A percentile compares a stretch with the other conserved stretches of the same genome.
These are phyloP conservation scores for Hypoxylon crocopeplum DNA, from an alignment of 495 filamentous ascomycete genomes.

Conservation along the genomic window DNA sequence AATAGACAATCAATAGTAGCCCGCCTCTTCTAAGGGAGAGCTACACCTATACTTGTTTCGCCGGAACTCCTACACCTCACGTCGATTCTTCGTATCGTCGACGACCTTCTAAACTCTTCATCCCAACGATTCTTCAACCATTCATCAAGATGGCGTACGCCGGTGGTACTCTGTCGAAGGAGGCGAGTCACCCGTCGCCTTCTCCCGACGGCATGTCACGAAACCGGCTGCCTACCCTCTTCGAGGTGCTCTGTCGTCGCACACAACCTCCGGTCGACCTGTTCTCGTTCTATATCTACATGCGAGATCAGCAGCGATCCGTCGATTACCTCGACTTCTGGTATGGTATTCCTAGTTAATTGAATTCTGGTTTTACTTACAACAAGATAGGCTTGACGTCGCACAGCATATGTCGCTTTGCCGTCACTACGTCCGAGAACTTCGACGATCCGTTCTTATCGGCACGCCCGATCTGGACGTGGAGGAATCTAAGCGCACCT, in stretches of 20 bases:
- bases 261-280: slow-evolving; percentile 94
- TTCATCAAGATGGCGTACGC: slow-evolving; percentile 47
- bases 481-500: slow-evolving; percentile 80
- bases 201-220: slow-evolving; percentile 60
- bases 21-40: slow-evolving; percentile 17
- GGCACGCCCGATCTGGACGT: slow-evolving; percentile 91
- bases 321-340: slow-evolving; percentile 99
- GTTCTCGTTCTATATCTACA: slow-evolving; percentile 99
- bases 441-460: slow-evolving; percentile 90
- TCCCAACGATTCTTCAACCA: slow-evolving; percentile 2
- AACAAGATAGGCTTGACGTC: slow-evolving; percentile 87
- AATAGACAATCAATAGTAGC: background rate
- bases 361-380: background rate
- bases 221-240: slow-evolving; percentile 89
- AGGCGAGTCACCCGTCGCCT: slow-evolving; percentile 45
- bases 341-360: slow-evolving; percentile 57
- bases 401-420: slow-evolving; percentile 98
- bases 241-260: slow-evolving; percentile 90
- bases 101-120: background rate
- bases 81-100: background rate
- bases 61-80: background rate
- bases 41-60: background rate
- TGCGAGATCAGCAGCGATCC: slow-evolving; percentile 96
- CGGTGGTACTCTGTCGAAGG: slow-evolving; percentile 12
- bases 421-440: slow-evolving; percentile 94